Base-by-base conservation (phyloP, 441 rosid species). In the Brassica balearica region DNA sequence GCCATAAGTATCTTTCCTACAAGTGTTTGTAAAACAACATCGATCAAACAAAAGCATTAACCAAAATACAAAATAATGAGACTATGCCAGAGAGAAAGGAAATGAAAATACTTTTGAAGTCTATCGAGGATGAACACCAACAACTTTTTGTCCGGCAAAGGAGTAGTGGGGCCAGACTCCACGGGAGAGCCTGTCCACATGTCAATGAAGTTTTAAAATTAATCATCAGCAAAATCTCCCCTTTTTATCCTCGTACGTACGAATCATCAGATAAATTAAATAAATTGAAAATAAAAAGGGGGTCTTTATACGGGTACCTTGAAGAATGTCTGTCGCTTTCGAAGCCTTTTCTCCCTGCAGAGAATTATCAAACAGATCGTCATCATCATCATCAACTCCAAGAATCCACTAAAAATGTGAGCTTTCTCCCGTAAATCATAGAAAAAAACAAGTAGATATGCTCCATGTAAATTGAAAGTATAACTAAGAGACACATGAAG, bases 61-160 rank as follows among this genome's bases (percentile, higher is more conserved):
- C 67, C 70, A 32, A 11, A 72, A 77, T 6, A 67, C 65, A 61
- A 38, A 67, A 62, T 15, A 62, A 4, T 17, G 62, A 77, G 85
- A 80, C 63, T 8, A 71, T 32, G 62, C 8, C 46, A 68, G 78
- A 72, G 80, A 75, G 78, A 48, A 61, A 75, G 73, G 84, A 71
- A 43, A 80, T 75, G 36, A 75, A 75, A 85, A 65, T 75, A 92
- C 98, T 94, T 90, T 92, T 92, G 98, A 89, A 94, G 93, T 87
- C 98, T 88, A 83, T 94, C 98, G 74, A 92, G 96, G 80, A 94
- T 86, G 90, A 90, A 94, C 84, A 86, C 80, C 85, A 94, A 79
- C 88, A 94, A 87, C 94, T 92, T 92, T 87, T 89, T 92, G 87
- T 94, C 96, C 73, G 97, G 97, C 89, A 94, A 89, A 85, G 93